Percentiles rank a stretch among this genome's conserved stretches.
phyloP scores from a whole-genome alignment of 2,329 filamentous ascomycete genomes.

The Eutypella sp. region DNA sequence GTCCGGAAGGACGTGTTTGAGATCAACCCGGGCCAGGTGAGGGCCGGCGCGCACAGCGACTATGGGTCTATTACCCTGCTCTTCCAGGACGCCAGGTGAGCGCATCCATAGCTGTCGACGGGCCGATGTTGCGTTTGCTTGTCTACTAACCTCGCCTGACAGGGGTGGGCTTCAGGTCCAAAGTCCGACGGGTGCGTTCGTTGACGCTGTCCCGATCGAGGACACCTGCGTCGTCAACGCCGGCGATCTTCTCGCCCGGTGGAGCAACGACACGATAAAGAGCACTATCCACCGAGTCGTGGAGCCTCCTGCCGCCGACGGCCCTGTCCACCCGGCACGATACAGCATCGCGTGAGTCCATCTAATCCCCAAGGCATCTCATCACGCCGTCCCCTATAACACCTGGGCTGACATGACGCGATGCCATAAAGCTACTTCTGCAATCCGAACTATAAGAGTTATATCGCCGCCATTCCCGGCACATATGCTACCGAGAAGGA shows the following conservation, averaged over 20 bases:
- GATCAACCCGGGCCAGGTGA: constrained; percentile 62
- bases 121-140: constrained; percentile 53
- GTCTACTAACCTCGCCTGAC: constrained; percentile 22
- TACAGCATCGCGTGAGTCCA: constrained; percentile 84
- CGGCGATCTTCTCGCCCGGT: constrained; percentile 77
- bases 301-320: constrained; percentile 63
- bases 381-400: too few species aligned
- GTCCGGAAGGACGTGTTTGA: constrained; percentile 62
- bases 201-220: constrained; percentile 77
- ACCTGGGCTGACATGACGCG: neutral
- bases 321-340: constrained; percentile 62
- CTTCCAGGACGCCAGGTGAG: constrained; percentile 48
- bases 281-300: constrained; percentile 88
- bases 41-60: constrained; percentile 73
- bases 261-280: constrained; percentile 89
- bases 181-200: constrained; percentile 70
- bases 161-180: constrained; percentile 24
- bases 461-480: constrained; percentile 76
- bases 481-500: constrained; percentile 60
- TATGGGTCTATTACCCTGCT: constrained; percentile 58
- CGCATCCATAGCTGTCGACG: neutral
- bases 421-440: constrained; percentile 69
- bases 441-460: constrained; percentile 72
- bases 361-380: constrained; percentile 11
- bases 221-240: constrained; percentile 85